Evolutionary conservation across 441 rosid species (phyloP).

Genomic region (Populus hybrid): DNA sequence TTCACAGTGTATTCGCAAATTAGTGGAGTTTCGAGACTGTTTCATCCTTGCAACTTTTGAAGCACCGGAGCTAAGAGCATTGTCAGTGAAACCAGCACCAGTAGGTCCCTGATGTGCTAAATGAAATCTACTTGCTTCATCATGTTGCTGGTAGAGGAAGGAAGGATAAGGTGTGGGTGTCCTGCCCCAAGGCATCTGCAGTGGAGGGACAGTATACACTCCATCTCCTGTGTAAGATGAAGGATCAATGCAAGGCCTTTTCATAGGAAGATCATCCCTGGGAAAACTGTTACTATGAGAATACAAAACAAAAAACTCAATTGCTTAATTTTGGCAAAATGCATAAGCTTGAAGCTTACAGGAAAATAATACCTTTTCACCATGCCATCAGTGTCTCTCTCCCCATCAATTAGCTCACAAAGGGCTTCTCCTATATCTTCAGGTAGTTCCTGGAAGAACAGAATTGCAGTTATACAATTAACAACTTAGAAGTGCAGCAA

Average conservation of each 20-base stretch:
- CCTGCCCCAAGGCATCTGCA: slow-evolving; percentile 51
- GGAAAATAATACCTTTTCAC: slow-evolving; percentile 46
- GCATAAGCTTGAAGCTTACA: slow-evolving; percentile 10
- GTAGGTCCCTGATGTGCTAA: slow-evolving; percentile 42
- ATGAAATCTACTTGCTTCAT: slow-evolving; percentile 56
- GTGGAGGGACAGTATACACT: slow-evolving; percentile 43
- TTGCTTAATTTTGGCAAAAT: slow-evolving; percentile 16
- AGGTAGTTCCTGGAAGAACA: slow-evolving; percentile 65
- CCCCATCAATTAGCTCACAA: slow-evolving; percentile 82
- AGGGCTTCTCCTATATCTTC: slow-evolving; percentile 92
- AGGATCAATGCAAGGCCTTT: slow-evolving; percentile 51
- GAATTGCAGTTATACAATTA: slow-evolving; percentile 16
- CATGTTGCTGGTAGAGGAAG: slow-evolving; percentile 50
- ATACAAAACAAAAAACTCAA: slow-evolving; percentile 22
- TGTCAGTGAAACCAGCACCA: slow-evolving; percentile 32
- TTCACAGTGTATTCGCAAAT: slow-evolving; percentile 38
- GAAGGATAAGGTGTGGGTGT: slow-evolving; percentile 49
- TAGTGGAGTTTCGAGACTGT: slow-evolving; percentile 30
- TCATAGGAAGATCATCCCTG: slow-evolving; percentile 51
- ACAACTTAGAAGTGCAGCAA: slow-evolving; percentile 10
- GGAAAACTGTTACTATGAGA: slow-evolving; percentile 24
- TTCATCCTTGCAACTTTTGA: slow-evolving; percentile 39
- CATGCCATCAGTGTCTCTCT: slow-evolving; percentile 44
- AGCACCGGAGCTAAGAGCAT: slow-evolving; percentile 35
- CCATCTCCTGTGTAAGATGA: slow-evolving; percentile 54